Evolutionary conservation across 306 rosid genomes (phyloP).

Genomic region (Begonia loranthoides): DNA sequence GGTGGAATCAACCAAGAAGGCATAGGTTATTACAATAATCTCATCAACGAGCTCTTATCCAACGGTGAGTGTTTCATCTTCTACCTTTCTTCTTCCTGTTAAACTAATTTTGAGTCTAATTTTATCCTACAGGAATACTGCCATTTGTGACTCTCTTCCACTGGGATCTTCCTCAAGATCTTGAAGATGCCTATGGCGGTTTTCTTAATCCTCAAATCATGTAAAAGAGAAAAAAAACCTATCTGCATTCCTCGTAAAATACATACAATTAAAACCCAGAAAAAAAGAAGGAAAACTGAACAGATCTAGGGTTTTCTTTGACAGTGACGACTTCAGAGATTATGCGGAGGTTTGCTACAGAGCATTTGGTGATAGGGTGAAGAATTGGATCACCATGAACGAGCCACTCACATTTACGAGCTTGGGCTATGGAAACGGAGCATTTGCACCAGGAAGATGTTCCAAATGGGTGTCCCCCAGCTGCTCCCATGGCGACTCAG

Average conservation of each 20-base stretch:
- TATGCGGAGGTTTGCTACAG: slow-evolving; percentile 44
- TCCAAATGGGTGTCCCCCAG: slow-evolving; percentile 22
- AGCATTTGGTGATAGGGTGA: slow-evolving; percentile 45
- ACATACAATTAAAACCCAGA: no score
- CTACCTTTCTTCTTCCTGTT: not conserved
- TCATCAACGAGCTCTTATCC: slow-evolving; percentile 33
- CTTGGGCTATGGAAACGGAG: slow-evolving; percentile 18
- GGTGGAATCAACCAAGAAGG: slow-evolving; percentile 48
- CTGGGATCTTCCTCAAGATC: slow-evolving; percentile 60
- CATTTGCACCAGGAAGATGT: slow-evolving; percentile 32
- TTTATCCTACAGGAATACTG: slow-evolving; percentile 8
- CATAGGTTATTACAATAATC: slow-evolving; percentile 36
- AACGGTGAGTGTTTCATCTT: slow-evolving; percentile 19
- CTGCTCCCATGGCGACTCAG: slow-evolving; percentile 40
- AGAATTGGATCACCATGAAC: slow-evolving; percentile 50
- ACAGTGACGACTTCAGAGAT: slow-evolving; percentile 32
- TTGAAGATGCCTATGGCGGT: slow-evolving; percentile 54
- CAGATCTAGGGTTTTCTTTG: not conserved
- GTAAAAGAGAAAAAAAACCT: slow-evolving; percentile 14
- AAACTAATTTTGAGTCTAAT: no score
- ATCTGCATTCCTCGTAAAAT: no score
- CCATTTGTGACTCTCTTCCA: slow-evolving; percentile 55
- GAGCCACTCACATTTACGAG: slow-evolving; percentile 22
- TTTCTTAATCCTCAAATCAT: slow-evolving; percentile 30
- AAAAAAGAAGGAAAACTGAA: no score